Conservation (phyloP, 176 grass and related monocot genomes). For the Leersia perrieri region DNA sequence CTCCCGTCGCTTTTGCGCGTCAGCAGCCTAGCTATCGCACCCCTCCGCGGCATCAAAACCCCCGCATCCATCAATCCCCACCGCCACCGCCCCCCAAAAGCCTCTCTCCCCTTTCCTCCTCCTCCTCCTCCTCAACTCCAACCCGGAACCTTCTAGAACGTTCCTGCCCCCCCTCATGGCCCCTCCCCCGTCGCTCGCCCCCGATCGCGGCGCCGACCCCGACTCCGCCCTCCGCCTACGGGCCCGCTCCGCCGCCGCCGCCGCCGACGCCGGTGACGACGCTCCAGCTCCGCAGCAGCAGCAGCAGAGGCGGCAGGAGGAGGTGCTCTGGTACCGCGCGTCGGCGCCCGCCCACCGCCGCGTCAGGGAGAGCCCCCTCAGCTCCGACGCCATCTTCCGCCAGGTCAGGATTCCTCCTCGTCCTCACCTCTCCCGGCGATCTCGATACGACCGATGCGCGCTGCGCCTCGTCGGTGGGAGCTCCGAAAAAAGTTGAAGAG, state of each 20-base stretch:
- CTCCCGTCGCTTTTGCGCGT: slow-evolving; percentile 24
- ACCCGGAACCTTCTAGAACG: slow-evolving; percentile 17
- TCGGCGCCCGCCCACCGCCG: slow-evolving; percentile 70
- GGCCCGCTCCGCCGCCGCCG: too few species aligned
- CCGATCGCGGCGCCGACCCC: slow-evolving; percentile 8
- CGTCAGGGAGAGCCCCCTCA: slow-evolving; percentile 90
- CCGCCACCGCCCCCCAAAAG: not conserved
- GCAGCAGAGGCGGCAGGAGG: slow-evolving; percentile 14
- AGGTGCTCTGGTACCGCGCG: slow-evolving; percentile 51
- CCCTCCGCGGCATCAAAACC: slow-evolving; percentile 19
- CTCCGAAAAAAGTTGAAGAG: not conserved
- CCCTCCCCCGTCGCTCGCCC: slow-evolving; percentile 19
- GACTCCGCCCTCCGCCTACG: too few species aligned
- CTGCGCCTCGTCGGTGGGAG: not conserved
- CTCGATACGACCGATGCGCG: not conserved
- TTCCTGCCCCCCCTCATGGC: slow-evolving; percentile 22
- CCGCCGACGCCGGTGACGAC: too few species aligned
- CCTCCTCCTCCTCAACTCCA: not conserved
- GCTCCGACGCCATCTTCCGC: slow-evolving; percentile 86
- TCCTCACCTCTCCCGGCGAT: not conserved
- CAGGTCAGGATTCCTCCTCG: slow-evolving; percentile 42
- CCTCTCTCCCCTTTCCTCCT: not conserved
- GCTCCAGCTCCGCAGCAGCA: too few species aligned
- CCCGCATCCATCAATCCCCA: not conserved
- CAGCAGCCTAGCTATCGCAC: slow-evolving; percentile 2